Percentiles rank a stretch among this genome's conserved stretches.
These are phyloP conservation scores for Colletotrichum salicis DNA, from an alignment of 2,329 filamentous ascomycete species.

Conservation along the genomic window DNA sequence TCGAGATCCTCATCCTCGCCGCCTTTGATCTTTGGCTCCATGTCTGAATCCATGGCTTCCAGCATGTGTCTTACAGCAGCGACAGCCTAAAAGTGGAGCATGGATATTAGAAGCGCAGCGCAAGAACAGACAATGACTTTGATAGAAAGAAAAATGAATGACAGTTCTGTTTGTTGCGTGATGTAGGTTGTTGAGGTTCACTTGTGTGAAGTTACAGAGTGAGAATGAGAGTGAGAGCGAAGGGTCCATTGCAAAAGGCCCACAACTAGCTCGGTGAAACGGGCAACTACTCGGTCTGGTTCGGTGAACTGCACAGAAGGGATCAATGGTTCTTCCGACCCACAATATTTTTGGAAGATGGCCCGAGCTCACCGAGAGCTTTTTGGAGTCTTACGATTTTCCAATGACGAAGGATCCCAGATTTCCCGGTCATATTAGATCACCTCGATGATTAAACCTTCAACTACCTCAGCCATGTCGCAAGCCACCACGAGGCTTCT, in stretches of 20 bases:
- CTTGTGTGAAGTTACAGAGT: slow-evolving; percentile 2
- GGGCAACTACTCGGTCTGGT: not conserved
- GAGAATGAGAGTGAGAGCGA: not conserved
- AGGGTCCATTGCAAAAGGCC: slow-evolving; percentile 5
- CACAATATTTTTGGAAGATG: not conserved
- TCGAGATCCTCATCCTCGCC: slow-evolving; percentile 23
- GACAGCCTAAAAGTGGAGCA: not conserved
- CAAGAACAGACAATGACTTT: not conserved
- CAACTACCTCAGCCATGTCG: slow-evolving; percentile 47
- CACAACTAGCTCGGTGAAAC: slow-evolving; percentile 18
- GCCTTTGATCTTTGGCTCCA: slow-evolving; percentile 21
- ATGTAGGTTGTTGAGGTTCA: not conserved
- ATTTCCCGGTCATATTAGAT: not conserved
- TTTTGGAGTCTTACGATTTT: slow-evolving; percentile 27
- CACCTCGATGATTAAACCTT: not conserved
- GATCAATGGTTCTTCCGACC: slow-evolving; percentile 26
- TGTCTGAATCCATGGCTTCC: slow-evolving; percentile 22
- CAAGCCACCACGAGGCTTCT: slow-evolving; percentile 50
- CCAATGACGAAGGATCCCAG: not conserved
- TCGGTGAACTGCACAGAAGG: not conserved
- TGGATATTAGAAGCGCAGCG: not conserved
- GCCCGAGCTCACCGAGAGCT: slow-evolving; percentile 29
- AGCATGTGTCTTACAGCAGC: not conserved
- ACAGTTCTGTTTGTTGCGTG: not conserved
- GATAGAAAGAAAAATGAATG: not conserved